Evolutionary conservation across 805 yeast genomes (phyloP).

Genomic region (Saturnispora silvae): DNA sequence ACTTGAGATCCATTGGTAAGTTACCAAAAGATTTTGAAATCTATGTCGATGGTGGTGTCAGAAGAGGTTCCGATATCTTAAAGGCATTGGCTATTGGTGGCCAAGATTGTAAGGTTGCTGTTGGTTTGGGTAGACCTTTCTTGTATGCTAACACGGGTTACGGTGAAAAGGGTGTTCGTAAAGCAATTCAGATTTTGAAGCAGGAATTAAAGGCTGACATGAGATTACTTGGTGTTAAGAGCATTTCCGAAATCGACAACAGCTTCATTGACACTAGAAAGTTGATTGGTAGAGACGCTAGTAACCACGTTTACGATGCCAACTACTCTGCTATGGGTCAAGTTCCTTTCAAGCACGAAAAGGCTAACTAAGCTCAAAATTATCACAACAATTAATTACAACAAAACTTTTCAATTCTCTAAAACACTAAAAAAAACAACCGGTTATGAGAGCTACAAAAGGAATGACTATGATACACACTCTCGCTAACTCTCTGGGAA

Average conservation of each 20-base stretch:
- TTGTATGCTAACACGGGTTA: slow-evolving; percentile 46
- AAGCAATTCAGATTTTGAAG: slow-evolving; percentile 51
- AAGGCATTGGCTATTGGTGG: slow-evolving; percentile 78
- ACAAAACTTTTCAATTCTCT: too few species aligned
- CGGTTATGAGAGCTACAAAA: too few species aligned
- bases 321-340: slow-evolving; percentile 13
- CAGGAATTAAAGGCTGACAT: slow-evolving; percentile 54
- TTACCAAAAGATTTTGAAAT: slow-evolving; percentile 47
- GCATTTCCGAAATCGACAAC: slow-evolving; percentile 34
- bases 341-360: slow-evolving; percentile 12
- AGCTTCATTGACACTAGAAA: slow-evolving; percentile 28
- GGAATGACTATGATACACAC: too few species aligned
- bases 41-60: slow-evolving; percentile 66
- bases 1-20: slow-evolving; percentile 33
- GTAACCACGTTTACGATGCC: slow-evolving; percentile 10
- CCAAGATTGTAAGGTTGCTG: slow-evolving; percentile 57
- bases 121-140: slow-evolving; percentile 60
- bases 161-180: slow-evolving; percentile 63
- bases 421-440: too few species aligned
- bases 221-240: slow-evolving; percentile 53
- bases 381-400: too few species aligned
- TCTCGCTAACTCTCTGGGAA: too few species aligned
- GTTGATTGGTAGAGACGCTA: slow-evolving; percentile 15
- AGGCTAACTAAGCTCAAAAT: too few species aligned
- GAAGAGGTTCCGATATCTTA: slow-evolving; percentile 64